Percentiles rank a stretch among this genome's conserved stretches.
Conservation (phyloP, 805 yeast genomes). For the Teunomyces cretensis region DNA sequence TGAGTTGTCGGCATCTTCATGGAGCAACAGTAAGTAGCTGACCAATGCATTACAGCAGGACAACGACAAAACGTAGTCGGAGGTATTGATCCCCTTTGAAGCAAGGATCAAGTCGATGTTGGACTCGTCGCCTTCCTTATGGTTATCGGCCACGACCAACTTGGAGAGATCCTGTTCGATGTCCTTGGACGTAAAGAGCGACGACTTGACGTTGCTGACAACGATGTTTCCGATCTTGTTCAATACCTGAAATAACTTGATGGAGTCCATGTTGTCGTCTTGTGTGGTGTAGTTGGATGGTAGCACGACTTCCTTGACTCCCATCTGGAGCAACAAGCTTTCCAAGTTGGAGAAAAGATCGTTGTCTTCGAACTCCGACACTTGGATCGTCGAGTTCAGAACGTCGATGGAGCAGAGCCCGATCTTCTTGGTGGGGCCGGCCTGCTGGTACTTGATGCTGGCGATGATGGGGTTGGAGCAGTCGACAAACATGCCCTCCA, state of each 20-base stretch:
- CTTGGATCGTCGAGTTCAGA: conserved; percentile 61
- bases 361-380: conserved; percentile 81
- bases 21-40: conserved; percentile 62
- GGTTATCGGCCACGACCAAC: conserved; percentile 43
- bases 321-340: conserved; percentile 81
- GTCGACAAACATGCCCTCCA: conserved; percentile 63
- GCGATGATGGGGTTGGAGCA: conserved; percentile 43
- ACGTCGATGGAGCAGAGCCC: conserved; percentile 84
- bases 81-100: conserved; percentile 49
- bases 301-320: conserved; percentile 80
- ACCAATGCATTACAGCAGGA: conserved; percentile 68
- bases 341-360: conserved; percentile 76
- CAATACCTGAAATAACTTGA: conserved; percentile 67
- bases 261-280: conserved; percentile 50
- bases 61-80: conserved; percentile 51
- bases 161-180: conserved; percentile 77
- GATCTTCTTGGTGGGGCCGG: conserved; percentile 47
- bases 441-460: conserved; percentile 33
- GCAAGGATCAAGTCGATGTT: conserved; percentile 47
- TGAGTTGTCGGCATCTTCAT: conserved; percentile 55
- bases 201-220: conserved; percentile 55
- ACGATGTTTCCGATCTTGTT: conserved; percentile 75
- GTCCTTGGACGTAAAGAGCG: conserved; percentile 63
- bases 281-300: conserved; percentile 42
- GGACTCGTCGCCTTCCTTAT: conserved; percentile 26